A percentile compares a stretch with the other conserved stretches of the same genome.
Conservation (phyloP, 345 rosid genomes). For the Eucalyptus marginata region DNA sequence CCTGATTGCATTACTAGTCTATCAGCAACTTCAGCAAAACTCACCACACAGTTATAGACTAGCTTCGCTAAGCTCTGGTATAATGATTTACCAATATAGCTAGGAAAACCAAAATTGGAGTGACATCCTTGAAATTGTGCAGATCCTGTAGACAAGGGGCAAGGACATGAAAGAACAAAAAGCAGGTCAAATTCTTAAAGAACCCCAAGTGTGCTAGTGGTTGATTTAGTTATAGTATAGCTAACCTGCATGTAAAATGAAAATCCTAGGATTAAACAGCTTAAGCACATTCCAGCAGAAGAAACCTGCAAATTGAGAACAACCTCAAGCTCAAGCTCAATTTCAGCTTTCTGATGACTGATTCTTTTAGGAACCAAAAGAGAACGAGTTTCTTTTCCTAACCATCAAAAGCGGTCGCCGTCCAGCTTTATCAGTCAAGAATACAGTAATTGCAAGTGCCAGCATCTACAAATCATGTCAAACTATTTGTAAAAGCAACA, state of each 20-base stretch:
- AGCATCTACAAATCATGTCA: not conserved
- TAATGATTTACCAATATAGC: not conserved
- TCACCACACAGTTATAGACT: not conserved
- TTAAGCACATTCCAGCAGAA: not conserved
- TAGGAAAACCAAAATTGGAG: not conserved
- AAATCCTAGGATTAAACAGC: not conserved
- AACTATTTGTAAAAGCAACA: not conserved
- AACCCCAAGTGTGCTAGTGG: not conserved
- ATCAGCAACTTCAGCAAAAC: not conserved
- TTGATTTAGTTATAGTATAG: not conserved
- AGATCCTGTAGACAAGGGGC: not conserved
- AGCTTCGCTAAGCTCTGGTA: not conserved
- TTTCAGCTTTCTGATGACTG: not conserved
- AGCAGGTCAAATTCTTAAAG: not conserved
- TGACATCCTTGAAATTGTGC: not conserved
- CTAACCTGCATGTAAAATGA: not conserved
- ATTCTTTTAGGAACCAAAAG: not conserved
- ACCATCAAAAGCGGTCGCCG: not conserved
- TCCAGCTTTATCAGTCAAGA: not conserved
- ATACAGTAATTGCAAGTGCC: not conserved
- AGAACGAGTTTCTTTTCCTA: not conserved
- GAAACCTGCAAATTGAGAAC: not conserved
- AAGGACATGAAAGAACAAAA: not conserved
- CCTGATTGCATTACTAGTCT: constrained; percentile 15
- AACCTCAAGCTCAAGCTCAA: not conserved